These are phyloP conservation scores for Antitrichia curtipendula DNA, from an alignment of 225 moss, liverwort and hornwort species.

Conservation along the genomic window DNA sequence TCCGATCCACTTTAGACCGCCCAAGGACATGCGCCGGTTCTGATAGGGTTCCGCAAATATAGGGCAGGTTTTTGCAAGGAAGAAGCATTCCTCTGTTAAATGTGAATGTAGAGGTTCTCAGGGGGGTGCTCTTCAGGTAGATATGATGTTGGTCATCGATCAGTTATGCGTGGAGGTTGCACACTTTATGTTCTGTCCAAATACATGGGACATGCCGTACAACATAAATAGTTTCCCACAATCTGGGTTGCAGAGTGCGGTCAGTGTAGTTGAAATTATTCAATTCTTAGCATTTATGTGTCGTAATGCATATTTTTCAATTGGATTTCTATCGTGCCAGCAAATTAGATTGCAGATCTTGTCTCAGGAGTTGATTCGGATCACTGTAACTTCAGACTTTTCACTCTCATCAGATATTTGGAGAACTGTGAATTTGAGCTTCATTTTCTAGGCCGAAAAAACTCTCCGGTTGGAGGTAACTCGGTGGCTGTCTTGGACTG, in stretches of 20 bases:
- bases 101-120: background rate
- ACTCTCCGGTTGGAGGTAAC: background rate
- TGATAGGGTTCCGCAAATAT: background rate
- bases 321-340: background rate
- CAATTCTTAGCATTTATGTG: background rate
- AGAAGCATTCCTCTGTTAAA: background rate
- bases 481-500: background rate
- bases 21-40: slow-evolving; percentile 94
- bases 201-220: background rate
- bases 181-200: background rate
- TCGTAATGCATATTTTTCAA: background rate
- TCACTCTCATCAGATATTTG: background rate
- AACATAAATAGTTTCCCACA: background rate
- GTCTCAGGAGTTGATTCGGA: background rate
- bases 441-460: background rate
- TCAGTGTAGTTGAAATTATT: background rate
- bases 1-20: slow-evolving; percentile 91
- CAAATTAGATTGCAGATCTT: background rate
- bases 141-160: background rate
- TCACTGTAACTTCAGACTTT: background rate
- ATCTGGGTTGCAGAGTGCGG: background rate
- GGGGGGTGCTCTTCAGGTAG: background rate
- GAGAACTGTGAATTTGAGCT: background rate
- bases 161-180: background rate
- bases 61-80: background rate